Evolutionary conservation across 768 basidiomycete species (phyloP).

Genomic region (Hydnomerulius pinastri): DNA sequence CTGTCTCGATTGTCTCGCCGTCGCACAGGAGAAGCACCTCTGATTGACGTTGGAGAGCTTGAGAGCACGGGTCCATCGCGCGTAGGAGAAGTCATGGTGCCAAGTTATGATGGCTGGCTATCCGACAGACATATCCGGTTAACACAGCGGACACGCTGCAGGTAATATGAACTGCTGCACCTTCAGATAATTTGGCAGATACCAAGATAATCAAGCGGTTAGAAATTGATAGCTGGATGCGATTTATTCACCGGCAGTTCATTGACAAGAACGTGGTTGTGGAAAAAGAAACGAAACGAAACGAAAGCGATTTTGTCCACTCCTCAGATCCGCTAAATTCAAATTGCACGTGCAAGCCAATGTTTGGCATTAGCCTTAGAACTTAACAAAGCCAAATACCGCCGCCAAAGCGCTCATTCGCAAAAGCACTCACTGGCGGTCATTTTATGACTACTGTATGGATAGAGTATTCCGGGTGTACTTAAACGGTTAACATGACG

Average conservation of each 20-base stretch:
- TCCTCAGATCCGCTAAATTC: neutral
- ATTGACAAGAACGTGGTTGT: conserved; percentile 1
- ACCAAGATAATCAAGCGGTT: neutral
- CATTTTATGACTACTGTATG: too few relatives aligned
- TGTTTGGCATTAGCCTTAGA: conserved; percentile 3
- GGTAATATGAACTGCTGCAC: conserved; percentile 13
- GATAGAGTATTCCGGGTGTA: too few relatives aligned
- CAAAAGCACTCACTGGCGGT: too few relatives aligned
- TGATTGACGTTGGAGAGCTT: conserved; percentile 45
- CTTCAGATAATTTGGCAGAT: conserved; percentile 4
- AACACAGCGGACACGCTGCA: neutral
- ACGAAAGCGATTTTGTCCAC: neutral
- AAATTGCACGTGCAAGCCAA: neutral
- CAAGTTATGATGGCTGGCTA: conserved; percentile 2
- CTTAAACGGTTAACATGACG: too few relatives aligned
- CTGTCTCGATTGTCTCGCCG: conserved; percentile 35
- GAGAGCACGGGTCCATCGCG: conserved; percentile 35
- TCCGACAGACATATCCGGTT: neutral
- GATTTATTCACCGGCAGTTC: neutral
- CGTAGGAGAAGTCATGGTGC: conserved; percentile 41
- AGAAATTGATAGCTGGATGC: neutral
- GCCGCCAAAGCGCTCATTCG: too few relatives aligned
- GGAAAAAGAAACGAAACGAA: neutral
- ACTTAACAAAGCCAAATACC: conserved; percentile 10
- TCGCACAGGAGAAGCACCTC: conserved; percentile 41